Evolutionary conservation across 2,329 filamentous ascomycete genomes (phyloP), one percentile per base, ranked within the genome.

Genomic region (Fusarium burgessii): DNA sequence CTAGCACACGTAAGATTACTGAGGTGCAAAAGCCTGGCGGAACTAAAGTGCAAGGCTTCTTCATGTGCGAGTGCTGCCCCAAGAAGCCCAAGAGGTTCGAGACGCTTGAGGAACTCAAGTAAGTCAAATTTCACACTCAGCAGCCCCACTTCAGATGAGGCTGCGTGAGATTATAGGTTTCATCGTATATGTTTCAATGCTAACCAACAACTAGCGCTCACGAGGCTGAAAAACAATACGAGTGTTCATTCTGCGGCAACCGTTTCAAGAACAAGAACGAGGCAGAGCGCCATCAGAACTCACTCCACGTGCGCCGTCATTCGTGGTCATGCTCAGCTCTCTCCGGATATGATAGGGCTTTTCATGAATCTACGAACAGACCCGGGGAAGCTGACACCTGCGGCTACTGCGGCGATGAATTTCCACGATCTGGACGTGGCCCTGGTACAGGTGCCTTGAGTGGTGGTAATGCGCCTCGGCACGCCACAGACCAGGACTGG

Each of bases 241-340:
- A 93, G 69, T 98, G 95, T 81, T 88, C 90, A 32, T 98, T 93
- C 79, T 98, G 95, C 80, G 92, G 92, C 43, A 98, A 98, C 79
- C 91, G 95, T 14, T 98, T 98, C 85, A 98, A 98, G 83, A 98
- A 98, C 84, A 98, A 98, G 83, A 98, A 98, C 77, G 96, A 98
- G 83, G 95, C 95, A 5, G 95, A 98, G 81, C 90, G 96, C 35
- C 95, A 98, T 79, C 95, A 97, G 78, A 98, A 98, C 77, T 97
- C 95, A 17, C 88, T 98, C 14, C 95, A 98, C 80, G 88, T 98
- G 12, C 90, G 95, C 36, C 91, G 92, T 27, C 94, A 98, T 82
- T 98, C 95, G 51, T 99, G 96, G 96, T 98, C 95, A 14, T 99
- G 96, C 80, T 95, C 94, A 35, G 93, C 95, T 2, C 88, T 99